Base-by-base conservation (phyloP, 2,329 filamentous ascomycete species). In the Stachybotrys echinatus region DNA sequence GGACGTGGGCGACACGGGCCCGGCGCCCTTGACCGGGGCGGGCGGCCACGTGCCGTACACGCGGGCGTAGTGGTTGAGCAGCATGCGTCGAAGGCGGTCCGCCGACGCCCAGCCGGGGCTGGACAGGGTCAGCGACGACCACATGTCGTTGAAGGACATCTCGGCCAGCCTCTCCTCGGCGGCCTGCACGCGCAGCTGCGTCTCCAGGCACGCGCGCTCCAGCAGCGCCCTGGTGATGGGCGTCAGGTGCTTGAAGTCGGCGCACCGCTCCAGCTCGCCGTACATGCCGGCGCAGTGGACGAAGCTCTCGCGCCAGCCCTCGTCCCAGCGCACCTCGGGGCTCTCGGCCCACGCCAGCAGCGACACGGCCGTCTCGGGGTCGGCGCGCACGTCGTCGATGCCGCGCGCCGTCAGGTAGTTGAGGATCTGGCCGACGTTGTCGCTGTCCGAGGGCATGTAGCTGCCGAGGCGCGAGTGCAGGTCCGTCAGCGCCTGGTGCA, bases 241-340 rank as follows among this genome's bases (percentile, higher is more conserved):
- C 2, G 82, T 81, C 21, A 87, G 65, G 44, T 72, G 66, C 50
- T 73, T 75, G 63, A 79, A 88, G 56, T 86, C 84, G 12, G 75
- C 66, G 20, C 72, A 74, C 4, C 58, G 56, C 53, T 83, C 77
- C n/a, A 83, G 64, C 21, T 66, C 70, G n/a, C 47, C 44, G 42
- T 77, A 83, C 76, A 87, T 81, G 22, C 86, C 86, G 3, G 78
- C 79, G 54, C 81, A 80, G 60, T 89, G 85, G 6, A 82, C 71
- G 57, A 87, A 89, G 22, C 77, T 76, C 61, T 88, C 85, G 17
- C 79, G 74, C 75, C 84, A 89, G 2, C 84, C 83, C 54, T 84
- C 80, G 42, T 81, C 75, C 83, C 84, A 87, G 5, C 74, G 74
- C 8, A 88, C 78, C 18, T 72, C 75, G 2, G 76, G 71, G n/a